Evolutionary conservation across 495 filamentous ascomycete species (phyloP), one percentile per base, ranked within the genome.

Genomic region (Hypoxylon intermedium): DNA sequence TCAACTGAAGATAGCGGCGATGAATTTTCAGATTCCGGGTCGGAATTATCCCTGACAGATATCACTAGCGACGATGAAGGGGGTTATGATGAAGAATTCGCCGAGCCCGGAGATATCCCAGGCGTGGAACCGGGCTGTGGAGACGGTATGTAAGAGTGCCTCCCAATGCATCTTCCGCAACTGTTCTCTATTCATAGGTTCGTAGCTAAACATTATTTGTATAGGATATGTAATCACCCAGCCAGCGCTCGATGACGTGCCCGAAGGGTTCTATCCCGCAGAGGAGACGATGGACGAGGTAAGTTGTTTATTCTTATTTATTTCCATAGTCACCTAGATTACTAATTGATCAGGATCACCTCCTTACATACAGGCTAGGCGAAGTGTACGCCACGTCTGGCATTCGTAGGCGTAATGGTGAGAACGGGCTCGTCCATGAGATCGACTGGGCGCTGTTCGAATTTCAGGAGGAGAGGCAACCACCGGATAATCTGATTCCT

Each of bases 401-500:
- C 6, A 85, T 97, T 50, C 82, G 90, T 13, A 85, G 94, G 2
- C 86, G 86, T 63, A 51, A 65, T 9, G 77, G 65, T 9, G 77
- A 84, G 20, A 76, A 85, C 36, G 83, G 83, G 5, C 73, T 93
- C 9, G 81, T 89, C 11, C 93, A 98, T 65, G 93, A 98, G 70
- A 92, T 98, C 56, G 93, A 98, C 70, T 98, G 93, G 93, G 92
- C 93, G 0, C 75, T 98, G 7, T 90, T 98, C 57, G 88, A 92
- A 67, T 88, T 98, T 45, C 75, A 87, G 15, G 77, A 87, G 6
- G 80, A 85, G 13, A 85, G 93, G 9, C 77, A 86, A 48, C 88
- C 91, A n/a, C 77, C 80, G 0, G 80, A 83, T 34, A 96, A 96
- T 62, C 74, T 83, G 11, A 85, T 82, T 7, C 76, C 76, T 9